Evolutionary conservation across 257 asterid genomes (phyloP).

Genomic region (Thymus mandschuricus): DNA sequence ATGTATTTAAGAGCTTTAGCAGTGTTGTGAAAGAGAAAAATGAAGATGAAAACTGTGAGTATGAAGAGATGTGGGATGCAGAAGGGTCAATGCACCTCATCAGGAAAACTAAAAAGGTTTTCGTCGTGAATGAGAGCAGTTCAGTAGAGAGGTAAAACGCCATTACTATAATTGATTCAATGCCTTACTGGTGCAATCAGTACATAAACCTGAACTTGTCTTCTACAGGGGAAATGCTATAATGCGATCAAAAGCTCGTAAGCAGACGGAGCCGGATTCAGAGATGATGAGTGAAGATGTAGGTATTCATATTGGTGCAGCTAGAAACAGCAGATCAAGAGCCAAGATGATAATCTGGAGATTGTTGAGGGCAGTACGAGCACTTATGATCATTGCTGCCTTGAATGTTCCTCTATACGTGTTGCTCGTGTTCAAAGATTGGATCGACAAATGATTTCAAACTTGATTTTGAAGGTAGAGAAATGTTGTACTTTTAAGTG

Average conservation of each 20-base stretch:
- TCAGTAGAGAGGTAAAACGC: constrained; percentile 62
- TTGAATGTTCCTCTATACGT: constrained; percentile 79
- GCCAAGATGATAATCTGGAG: constrained; percentile 61
- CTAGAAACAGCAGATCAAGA: constrained; percentile 55
- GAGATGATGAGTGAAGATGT: constrained; percentile 43
- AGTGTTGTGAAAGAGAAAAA: constrained; percentile 63
- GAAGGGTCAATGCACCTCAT: constrained; percentile 98
- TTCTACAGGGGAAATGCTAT: constrained; percentile 77
- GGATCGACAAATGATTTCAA: constrained; percentile 75
- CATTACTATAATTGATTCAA: not conserved
- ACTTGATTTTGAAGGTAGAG: not conserved
- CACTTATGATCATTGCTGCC: constrained; percentile 61
- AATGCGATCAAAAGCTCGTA: constrained; percentile 68
- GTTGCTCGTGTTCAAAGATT: constrained; percentile 83
- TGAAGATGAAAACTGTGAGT: constrained; percentile 83
- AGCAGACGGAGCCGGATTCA: constrained; percentile 47
- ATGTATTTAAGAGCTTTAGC: constrained; percentile 45
- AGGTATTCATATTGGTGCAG: constrained; percentile 54
- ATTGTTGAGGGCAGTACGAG: constrained; percentile 52
- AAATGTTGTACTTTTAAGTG: not conserved
- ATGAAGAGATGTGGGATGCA: constrained; percentile 94
- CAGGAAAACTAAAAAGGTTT: constrained; percentile 62
- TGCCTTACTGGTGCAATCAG: not conserved
- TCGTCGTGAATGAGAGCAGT: constrained; percentile 42
- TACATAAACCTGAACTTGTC: not conserved